Evolutionary conservation across 2,329 filamentous ascomycete species (phyloP), one percentile per base, ranked within the genome.

Genomic region (Cercospora sp.): DNA sequence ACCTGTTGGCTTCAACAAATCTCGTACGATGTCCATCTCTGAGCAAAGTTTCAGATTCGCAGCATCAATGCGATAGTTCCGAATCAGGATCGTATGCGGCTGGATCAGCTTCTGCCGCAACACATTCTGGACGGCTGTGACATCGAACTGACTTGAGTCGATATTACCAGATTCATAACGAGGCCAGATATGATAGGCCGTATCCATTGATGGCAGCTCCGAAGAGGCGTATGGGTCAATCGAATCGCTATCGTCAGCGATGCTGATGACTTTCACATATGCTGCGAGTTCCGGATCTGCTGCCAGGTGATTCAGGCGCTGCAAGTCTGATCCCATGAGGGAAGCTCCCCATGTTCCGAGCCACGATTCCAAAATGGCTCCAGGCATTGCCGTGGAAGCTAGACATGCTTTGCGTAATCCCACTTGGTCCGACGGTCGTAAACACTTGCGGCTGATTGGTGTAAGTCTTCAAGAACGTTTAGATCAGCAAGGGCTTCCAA

Each of bases 151-250:
- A 5, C 26, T 36, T 28, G 6, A 33, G 28, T 31, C 57, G 23
- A 60, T 18, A 33, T 6, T 36, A 3, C 57, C 57, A 36, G 26
- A 9, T 7, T 60, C 57, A 23, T 18, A n/a, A 20, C 57, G 26
- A 31, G 57, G 57, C 57, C 57, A 60, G 57, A 60, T 60, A 23
- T 60, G 20, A 16, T 60, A 60, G 12, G 30, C 28, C 28, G 28
- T 30, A 30, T 30, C 8, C 28, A 30, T 36, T 20, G 20, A 20
- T 30, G 57, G 57, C 8, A 31, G 57, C 31, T 31, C 28, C 16
- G 26, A 60, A 36, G 26, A 20, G 18, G 18, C 9, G 26, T 31
- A 60, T 10, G 57, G 57, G 23, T 60, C 57, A 10, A 60, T 9
- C 30, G 13, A 9, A 1, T 60, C 57, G 31, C 26, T 60, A 36